Conservation (phyloP, 805 yeast genomes). For the Danielozyma ontarioensis region DNA sequence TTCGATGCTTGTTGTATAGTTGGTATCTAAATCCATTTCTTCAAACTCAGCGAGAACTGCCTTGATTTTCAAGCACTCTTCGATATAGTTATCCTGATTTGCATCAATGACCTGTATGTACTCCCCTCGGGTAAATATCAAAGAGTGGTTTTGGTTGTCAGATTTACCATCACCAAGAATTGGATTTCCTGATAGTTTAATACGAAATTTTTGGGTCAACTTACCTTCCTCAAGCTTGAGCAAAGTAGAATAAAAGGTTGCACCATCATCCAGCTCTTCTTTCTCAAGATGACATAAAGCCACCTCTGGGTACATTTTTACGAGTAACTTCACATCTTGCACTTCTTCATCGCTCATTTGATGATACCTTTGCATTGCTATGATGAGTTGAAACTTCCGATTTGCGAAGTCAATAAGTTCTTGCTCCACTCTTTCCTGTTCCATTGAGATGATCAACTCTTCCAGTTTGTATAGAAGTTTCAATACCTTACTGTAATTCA, state of each 20-base stretch:
- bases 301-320: slow-evolving; percentile 70
- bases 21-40: slow-evolving; percentile 47
- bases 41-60: slow-evolving; percentile 89
- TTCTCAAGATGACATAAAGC: slow-evolving; percentile 51
- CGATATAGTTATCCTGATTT: slow-evolving; percentile 91
- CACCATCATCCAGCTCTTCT: slow-evolving; percentile 39
- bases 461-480: slow-evolving; percentile 66
- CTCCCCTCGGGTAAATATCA: slow-evolving; percentile 88
- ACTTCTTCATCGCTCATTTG: slow-evolving; percentile 60
- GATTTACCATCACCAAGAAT: slow-evolving; percentile 95
- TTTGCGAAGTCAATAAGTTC: slow-evolving; percentile 45
- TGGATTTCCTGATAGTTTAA: slow-evolving; percentile 89
- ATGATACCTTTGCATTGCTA: slow-evolving; percentile 84
- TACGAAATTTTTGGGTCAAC: slow-evolving; percentile 38
- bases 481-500: slow-evolving; percentile 72
- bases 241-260: slow-evolving; percentile 58
- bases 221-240: slow-evolving; percentile 50
- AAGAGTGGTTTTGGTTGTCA: slow-evolving; percentile 87
- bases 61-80: slow-evolving; percentile 88
- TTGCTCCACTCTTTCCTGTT: slow-evolving; percentile 8
- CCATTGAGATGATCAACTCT: slow-evolving; percentile 15
- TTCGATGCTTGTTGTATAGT: slow-evolving; percentile 1
- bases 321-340: slow-evolving; percentile 60
- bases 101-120: slow-evolving; percentile 94
- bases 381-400: slow-evolving; percentile 73